Conservation (phyloP, 2,329 filamentous ascomycete species). For the Fusarium verrucosum region DNA sequence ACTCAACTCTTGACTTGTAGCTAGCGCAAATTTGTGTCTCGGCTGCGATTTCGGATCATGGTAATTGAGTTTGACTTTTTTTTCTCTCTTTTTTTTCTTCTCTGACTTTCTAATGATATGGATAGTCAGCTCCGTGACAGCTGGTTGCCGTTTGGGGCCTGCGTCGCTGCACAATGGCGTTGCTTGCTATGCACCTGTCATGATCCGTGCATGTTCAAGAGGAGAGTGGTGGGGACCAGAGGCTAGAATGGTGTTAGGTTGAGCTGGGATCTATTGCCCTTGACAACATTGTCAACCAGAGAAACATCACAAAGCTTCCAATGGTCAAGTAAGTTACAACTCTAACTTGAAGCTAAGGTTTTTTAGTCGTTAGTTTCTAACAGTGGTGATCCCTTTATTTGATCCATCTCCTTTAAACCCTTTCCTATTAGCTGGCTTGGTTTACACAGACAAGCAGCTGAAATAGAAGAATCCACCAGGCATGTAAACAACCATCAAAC, state of each 20-base stretch:
- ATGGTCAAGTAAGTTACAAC: too few relatives aligned
- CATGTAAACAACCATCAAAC: not conserved
- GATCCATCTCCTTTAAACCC: not conserved
- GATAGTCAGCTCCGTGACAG: too few relatives aligned
- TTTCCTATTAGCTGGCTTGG: not conserved
- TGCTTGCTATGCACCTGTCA: slow-evolving; percentile 25
- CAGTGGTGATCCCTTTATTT: too few relatives aligned
- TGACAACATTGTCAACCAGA: slow-evolving; percentile 14
- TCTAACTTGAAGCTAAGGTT: not conserved
- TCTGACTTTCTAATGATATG: too few relatives aligned
- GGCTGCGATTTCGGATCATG: slow-evolving; percentile 3
- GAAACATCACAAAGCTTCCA: not conserved
- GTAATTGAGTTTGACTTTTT: slow-evolving; percentile 17
- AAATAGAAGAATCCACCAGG: not conserved
- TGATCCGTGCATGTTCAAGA: slow-evolving; percentile 11
- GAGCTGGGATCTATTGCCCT: slow-evolving; percentile 21
- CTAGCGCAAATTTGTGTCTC: slow-evolving; percentile 6
- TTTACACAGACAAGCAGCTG: not conserved
- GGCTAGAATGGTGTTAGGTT: slow-evolving; percentile 7
- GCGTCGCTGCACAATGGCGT: slow-evolving; percentile 15
- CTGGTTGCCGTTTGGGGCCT: slow-evolving; percentile 24
- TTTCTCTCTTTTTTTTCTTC: not conserved
- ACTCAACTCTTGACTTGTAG: not conserved
- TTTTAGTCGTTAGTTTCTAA: not conserved
- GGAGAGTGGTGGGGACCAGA: not conserved